Evolutionary conservation across 1,284 basidiomycete genomes (phyloP), one percentile per base, ranked within the genome.

Genomic region (Anthracocystis walkeri): DNA sequence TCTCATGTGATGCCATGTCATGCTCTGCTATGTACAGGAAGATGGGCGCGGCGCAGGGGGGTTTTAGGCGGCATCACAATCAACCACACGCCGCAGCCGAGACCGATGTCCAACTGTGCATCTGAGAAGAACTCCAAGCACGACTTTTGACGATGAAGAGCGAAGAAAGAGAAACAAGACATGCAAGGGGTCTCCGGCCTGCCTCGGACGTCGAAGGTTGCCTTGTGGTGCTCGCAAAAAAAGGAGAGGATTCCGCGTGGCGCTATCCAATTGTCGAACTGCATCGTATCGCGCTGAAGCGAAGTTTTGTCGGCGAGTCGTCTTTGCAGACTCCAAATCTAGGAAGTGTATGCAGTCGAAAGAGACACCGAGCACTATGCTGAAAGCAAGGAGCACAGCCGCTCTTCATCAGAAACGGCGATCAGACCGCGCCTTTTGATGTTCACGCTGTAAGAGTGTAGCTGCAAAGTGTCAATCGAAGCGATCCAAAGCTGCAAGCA

Each of bases 31-130:
- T 55, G 46, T 42, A 56, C 50, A 51, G 52, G 11, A 44, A 29
- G 50, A 33, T 6, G 31, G 42, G 56, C 52, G 35, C 12, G 35
- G 35, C 35, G 7, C 56, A 49, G 56, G 63, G 56, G 63, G 10
- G n/a, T n/a, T 23, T 35, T 8, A 16, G 50, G 31, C 35, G 18
- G 35, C 44, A 20, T 29, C 29, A 40, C n/a, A n/a, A 49, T 46
- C 51, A 50, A 60, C 42, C 11, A 50, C 23, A 53, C 16, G 11
- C 45, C 40, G 57, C 51, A 65, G 52, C 45, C 63, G 57, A 65
- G 63, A 21, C 14, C 7, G 46, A 51, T 21, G 46, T 54, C 21
- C 38, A 53, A 29, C 16, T 53, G 33, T 31, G 48, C 48, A 10
- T 8, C 7, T 31, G 7, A 10, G 14, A 33, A 23, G 49, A 38